Percentiles rank a stretch among this genome's conserved stretches.
These are phyloP conservation scores for Tympanopsis confertula DNA, from an alignment of 2,329 filamentous ascomycete species.

Conservation along the genomic window DNA sequence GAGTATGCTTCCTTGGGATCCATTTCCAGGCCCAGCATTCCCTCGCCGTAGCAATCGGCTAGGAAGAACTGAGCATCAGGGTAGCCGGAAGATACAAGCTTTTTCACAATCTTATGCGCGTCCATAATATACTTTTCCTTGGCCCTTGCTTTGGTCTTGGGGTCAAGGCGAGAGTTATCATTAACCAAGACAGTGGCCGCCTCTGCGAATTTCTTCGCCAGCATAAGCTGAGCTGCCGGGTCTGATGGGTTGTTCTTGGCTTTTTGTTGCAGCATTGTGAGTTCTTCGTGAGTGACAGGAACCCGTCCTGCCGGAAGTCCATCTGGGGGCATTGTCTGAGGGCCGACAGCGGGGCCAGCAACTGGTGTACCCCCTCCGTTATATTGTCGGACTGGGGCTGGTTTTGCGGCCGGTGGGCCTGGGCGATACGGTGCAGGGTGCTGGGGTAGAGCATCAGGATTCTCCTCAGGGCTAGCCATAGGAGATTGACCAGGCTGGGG, in stretches of 20 bases:
- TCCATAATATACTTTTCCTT: conserved; percentile 78
- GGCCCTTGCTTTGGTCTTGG: conserved; percentile 60
- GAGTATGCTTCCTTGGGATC: conserved; percentile 89
- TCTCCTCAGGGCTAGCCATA: background rate
- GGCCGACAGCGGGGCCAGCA: background rate
- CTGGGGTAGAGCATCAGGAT: background rate
- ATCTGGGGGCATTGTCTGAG: background rate
- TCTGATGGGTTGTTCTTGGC: conserved; percentile 65
- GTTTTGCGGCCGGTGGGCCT: background rate
- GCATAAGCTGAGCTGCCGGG: conserved; percentile 54
- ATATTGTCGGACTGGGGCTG: background rate
- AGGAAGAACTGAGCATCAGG: conserved; percentile 86
- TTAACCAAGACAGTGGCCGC: conserved; percentile 68
- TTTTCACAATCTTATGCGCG: conserved; percentile 84
- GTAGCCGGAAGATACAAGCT: conserved; percentile 63
- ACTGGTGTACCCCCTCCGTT: background rate
- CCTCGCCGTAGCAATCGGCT: conserved; percentile 79
- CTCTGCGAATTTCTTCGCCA: conserved; percentile 78
- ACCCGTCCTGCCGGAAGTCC: conserved; percentile 15
- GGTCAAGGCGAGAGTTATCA: conserved; percentile 44
- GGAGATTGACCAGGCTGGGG: background rate
- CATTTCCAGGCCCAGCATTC: conserved; percentile 63
- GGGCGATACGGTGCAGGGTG: background rate
- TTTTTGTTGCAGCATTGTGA: conserved; percentile 61
- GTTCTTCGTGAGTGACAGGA: conserved; percentile 66